phyloP scores from a whole-genome alignment of 2,329 filamentous ascomycete genomes.

The Trichocomaceae sp. region DNA sequence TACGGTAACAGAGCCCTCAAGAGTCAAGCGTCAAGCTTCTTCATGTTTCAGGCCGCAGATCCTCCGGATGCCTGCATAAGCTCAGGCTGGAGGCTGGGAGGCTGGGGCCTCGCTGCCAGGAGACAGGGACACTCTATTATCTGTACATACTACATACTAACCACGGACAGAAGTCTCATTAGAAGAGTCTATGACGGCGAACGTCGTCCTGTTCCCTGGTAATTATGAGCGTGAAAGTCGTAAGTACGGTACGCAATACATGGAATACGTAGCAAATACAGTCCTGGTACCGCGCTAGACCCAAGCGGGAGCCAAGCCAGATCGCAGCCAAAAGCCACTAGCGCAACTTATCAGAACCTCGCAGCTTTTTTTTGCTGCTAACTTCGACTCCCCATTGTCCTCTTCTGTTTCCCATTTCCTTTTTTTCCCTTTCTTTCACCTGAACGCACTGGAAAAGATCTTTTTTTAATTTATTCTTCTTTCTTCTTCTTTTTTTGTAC shows the following conservation, averaged over 20 bases:
- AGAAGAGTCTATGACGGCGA: neutral
- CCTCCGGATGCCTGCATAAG: neutral
- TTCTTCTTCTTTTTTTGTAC: constrained; percentile 13
- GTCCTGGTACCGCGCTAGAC: neutral
- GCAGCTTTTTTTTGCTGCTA: constrained; percentile 9
- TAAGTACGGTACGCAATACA: neutral
- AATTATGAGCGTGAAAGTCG: too few relatives aligned
- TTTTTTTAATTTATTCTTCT: constrained; percentile 11
- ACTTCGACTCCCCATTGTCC: constrained; percentile 3
- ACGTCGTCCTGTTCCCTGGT: too few relatives aligned
- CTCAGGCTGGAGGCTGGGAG: neutral
- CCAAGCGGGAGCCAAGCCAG: constrained; percentile 5
- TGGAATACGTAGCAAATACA: too few relatives aligned
- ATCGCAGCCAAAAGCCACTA: constrained; percentile 5
- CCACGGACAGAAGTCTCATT: too few relatives aligned
- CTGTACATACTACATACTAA: too few relatives aligned
- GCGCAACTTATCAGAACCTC: constrained; percentile 8
- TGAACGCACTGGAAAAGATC: neutral
- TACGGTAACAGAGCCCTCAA: too few relatives aligned
- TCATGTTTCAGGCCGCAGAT: neutral
- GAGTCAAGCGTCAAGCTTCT: too few relatives aligned
- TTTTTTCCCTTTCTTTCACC: neutral
- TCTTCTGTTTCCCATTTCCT: neutral
- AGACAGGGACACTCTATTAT: neutral
- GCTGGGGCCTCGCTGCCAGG: neutral